Evolutionary conservation across 2,329 filamentous ascomycete genomes (phyloP), one percentile per base, ranked within the genome.

Genomic region (Scleromitrula shiraiana): DNA sequence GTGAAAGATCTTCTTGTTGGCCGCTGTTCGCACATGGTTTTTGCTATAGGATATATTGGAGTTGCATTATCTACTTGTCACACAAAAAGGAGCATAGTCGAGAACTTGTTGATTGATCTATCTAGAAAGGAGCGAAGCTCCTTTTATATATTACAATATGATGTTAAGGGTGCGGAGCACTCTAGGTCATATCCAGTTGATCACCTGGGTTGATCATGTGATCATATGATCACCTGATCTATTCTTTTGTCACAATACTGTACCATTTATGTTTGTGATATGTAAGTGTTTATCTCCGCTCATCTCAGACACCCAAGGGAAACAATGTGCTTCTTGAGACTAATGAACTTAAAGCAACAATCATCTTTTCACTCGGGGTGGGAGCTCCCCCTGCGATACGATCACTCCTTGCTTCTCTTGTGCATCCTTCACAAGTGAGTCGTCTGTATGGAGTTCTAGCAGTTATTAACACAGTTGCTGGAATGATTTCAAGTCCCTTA

Each of bases 341-440:
- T 36, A 47, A 40, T 4, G 10, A 41, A 20, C 7, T n/a, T n/a
- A 36, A 19, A 54, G 69, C 70, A 2, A 67, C 79, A 24, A 58
- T 73, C 19, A 61, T 74, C 12, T 67, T 69, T 10, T 69, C 69
- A 4, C 51, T 75, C 1, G 75, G 77, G 0, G 55, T 56, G 12
- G 75, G 75, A 5, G 67, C 72, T 38, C 43, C 56, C 0, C 56
- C 70, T 0, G 57, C 77, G 1, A 59, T 73, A 15, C 68, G 77
- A 27, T 73, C 70, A 3, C 60, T 80, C 6, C 59, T 78, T n/a
- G 77, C 73, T 37, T 67, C 69, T 8, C 58, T 79, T 9, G 72
- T 80, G 10, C 74, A 76, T 53, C 67, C 70, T 19, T 70, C 76
- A 50, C 71, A 77, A 4, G 66, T 78, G 10, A 77, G 74, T 19